Evolutionary conservation across 140 eudicot genomes (phyloP).

Genomic region (Bidens hawaiensis): DNA sequence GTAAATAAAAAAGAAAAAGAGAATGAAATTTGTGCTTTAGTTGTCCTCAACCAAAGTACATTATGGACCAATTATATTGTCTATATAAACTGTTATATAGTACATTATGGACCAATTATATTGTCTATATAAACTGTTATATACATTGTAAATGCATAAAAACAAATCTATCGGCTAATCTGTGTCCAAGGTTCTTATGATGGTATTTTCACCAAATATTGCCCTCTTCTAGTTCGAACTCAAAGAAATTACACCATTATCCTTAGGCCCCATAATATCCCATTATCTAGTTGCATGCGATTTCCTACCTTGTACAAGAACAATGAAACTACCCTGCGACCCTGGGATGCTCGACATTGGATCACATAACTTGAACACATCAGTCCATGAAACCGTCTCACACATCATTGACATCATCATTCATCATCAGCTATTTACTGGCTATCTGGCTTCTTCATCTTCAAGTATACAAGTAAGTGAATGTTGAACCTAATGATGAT

Average conservation of each 20-base stretch:
- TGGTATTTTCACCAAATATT: conserved; percentile 68
- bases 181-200: conserved; percentile 84
- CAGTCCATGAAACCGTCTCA: background rate
- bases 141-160: background rate
- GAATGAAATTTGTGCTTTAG: background rate
- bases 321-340: conserved; percentile 72
- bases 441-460: conserved; percentile 75
- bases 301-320: conserved; percentile 59
- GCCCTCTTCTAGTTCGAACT: conserved; percentile 80
- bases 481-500: conserved; percentile 82
- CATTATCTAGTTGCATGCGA: conserved; percentile 85
- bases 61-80: conserved; percentile 9
- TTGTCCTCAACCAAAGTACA: conserved; percentile 12
- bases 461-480: conserved; percentile 70
- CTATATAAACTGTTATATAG: conserved; percentile 8
- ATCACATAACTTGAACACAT: background rate
- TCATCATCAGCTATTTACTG: conserved; percentile 37
- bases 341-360: conserved; percentile 63
- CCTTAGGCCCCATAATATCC: conserved; percentile 74
- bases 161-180: conserved; percentile 37
- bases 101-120: conserved; percentile 16
- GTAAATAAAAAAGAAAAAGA: background rate
- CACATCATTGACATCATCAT: background rate
- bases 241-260: conserved; percentile 42
- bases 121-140: conserved; percentile 5